Base-by-base conservation (phyloP, 2,329 filamentous ascomycete species). In the Hymenoscyphus scutula region DNA sequence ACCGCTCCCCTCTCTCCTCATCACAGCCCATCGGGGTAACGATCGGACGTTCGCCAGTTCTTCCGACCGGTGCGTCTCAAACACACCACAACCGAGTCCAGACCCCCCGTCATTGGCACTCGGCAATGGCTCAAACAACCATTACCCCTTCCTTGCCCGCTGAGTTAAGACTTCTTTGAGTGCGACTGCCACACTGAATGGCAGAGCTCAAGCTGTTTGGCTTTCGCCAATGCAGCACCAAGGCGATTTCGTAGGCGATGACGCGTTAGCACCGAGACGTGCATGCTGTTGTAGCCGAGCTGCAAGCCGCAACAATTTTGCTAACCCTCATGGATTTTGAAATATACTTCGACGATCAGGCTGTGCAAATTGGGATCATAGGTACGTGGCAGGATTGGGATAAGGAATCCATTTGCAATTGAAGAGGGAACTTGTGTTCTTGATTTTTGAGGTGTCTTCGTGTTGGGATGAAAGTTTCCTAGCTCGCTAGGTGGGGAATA, bases 191-290 rank as follows among this genome's bases (percentile, higher is more conserved):
- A 19, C 38, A n/a, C 15, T 17, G 6, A 23, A 48, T 3, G 10
- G n/a, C 5, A 48, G 41, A 23, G n/a, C 19, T 23, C 8, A 45
- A 45, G 41, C 41, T 23, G 32, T 23, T 13, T 23, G 41, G 41
- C 19, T 11, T 23, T 48, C 41, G 41, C 41, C 7, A 48, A 48
- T 25, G 41, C 41, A 48, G 7, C 41, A 48, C n/a, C 41, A 48
- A 23, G 41, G 41, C 41, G 41, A 45, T 45, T 32, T n/a, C 17
- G 7, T 45, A 45, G 17, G 17, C 41, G 41, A 48, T 48, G 41
- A 48, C 41, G 41, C 41, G 41, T 48, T 13, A 23, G n/a, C 41
- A 48, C 41, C 41, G 41, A 48, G 41, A 48, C 41, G 41, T 48
- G 41, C 41, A 48, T 48, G n/a, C 15, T 23, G 23, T 23, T 23